Evolutionary conservation across 2,329 filamentous ascomycete species (phyloP).

Genomic region (Microsporum canis): DNA sequence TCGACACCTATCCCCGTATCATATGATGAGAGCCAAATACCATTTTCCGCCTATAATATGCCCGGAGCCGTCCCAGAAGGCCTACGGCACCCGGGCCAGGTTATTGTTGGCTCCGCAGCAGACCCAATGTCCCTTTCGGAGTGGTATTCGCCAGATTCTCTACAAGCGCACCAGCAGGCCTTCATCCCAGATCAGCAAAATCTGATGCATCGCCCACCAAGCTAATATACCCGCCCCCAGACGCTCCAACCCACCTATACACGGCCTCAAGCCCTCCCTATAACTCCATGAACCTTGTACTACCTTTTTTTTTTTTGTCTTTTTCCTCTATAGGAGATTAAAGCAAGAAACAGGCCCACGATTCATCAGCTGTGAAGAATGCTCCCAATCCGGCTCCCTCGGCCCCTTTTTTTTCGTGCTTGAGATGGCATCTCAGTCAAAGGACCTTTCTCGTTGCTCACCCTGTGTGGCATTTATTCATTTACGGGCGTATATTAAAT

Average conservation of each 20-base stretch:
- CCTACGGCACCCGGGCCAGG: not conserved
- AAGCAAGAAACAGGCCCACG: not conserved
- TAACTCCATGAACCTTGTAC: not conserved
- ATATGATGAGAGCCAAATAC: constrained; percentile 1
- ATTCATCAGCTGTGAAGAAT: not conserved
- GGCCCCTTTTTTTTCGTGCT: constrained; percentile 5
- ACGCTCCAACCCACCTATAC: not conserved
- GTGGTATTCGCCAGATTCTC: constrained; percentile 9
- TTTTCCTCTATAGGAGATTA: not conserved
- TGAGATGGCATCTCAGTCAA: not conserved
- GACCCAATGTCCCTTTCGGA: constrained; percentile 6
- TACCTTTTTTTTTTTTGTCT: not conserved
- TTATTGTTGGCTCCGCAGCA: constrained; percentile 4
- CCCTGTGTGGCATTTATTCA: constrained; percentile 4
- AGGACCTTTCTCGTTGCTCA: not conserved
- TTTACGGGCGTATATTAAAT: constrained; percentile 13
- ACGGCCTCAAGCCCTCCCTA: constrained; percentile 3
- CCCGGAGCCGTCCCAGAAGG: not conserved
- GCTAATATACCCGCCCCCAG: not conserved
- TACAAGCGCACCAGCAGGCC: constrained; percentile 7
- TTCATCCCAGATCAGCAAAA: not conserved
- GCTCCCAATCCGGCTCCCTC: not conserved
- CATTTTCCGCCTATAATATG: constrained; percentile 3
- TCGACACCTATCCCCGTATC: not conserved
- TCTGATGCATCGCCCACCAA: not conserved